Base-by-base conservation (phyloP, 208 protist species). In the Sergeia podlipaevii region DNA sequence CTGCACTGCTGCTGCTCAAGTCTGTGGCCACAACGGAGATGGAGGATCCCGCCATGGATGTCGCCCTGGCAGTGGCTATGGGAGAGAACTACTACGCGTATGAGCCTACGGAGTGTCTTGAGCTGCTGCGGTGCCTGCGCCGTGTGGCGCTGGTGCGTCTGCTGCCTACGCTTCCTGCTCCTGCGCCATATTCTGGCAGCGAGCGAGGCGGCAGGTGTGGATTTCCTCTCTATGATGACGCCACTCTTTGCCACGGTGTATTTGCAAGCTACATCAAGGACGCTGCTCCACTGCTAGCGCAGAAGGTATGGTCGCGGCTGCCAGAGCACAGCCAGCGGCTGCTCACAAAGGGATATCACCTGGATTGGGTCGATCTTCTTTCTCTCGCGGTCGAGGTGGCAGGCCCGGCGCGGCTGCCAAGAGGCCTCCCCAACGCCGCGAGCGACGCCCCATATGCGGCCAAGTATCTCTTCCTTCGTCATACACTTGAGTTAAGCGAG, bases 351-450 rank as follows among this genome's bases (percentile, higher is more conserved):
- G 66, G 70, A 4, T 72, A 79, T 51, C 79, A 77, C 52, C 77
- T 95, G 4, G 88, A 95, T 54, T 80, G 77, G 71, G 54, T 89
- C 13, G 88, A 95, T 54, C 46, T 90, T 23, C 37, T 91, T n/a
- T 42, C 61, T 4, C 71, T 95, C 6, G 74, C 88, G 32, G 47
- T 91, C 26, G 88, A 89, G 44, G 28, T 81, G 29, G 60, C 69
- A n/a, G 79, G 83, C 17, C 44, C 37, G 29, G 47, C 65, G 39
- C 37, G 43, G 8, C 49, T 91, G 23, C 83, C 83, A 8, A 43
- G 57, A 15, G 65, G 68, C 38, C 69, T 95, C 51, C 88, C 88
- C 24, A 90, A 89, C 61, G 32, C 80, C 11, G 70, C 63, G 38
- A 89, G 70, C 55, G 65, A 77, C 27, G 83, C 77, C 3, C 49